phyloP scores from a whole-genome alignment of 2,329 filamentous ascomycete species.

The Monosporascus sp. region DNA sequence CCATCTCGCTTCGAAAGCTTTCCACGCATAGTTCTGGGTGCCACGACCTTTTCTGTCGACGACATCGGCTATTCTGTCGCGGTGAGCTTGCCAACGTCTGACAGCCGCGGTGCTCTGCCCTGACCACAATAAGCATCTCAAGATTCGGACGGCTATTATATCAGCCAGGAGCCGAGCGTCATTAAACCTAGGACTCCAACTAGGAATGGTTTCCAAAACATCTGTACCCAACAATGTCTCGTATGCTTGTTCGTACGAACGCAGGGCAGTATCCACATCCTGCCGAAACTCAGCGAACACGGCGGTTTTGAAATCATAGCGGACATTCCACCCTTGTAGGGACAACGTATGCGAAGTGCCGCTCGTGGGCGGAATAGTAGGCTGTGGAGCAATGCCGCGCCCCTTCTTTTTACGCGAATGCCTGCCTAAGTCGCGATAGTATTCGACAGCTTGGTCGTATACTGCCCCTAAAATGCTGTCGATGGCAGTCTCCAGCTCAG shows the following conservation, averaged over 20 bases:
- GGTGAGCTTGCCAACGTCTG: slow-evolving; percentile 74
- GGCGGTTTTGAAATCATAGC: slow-evolving; percentile 91
- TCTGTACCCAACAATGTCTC: slow-evolving; percentile 77
- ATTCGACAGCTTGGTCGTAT: slow-evolving; percentile 74
- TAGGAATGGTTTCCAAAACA: slow-evolving; percentile 81
- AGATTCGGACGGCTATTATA: slow-evolving; percentile 69
- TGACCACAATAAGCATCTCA: slow-evolving; percentile 79
- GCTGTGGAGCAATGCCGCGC: slow-evolving; percentile 69
- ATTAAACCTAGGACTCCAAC: slow-evolving; percentile 86
- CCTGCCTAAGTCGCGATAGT: slow-evolving; percentile 91
- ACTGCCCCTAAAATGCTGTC: slow-evolving; percentile 67
- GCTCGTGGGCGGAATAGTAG: slow-evolving; percentile 74
- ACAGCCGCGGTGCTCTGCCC: slow-evolving; percentile 75
- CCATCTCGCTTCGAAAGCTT: slow-evolving; percentile 84
- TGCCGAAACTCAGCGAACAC: slow-evolving; percentile 89
- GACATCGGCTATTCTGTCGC: slow-evolving; percentile 67
- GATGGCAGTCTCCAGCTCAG: slow-evolving; percentile 69
- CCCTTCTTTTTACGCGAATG: slow-evolving; percentile 85
- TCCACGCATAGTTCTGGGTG: slow-evolving; percentile 85
- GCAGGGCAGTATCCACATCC: slow-evolving; percentile 81
- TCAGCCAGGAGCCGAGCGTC: slow-evolving; percentile 88
- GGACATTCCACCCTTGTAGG: slow-evolving; percentile 81
- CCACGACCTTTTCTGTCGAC: slow-evolving; percentile 80
- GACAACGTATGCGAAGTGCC: slow-evolving; percentile 85
- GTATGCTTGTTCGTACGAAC: slow-evolving; percentile 83